Conservation (phyloP, 345 rosid genomes). For the Nephelium lappaceum region DNA sequence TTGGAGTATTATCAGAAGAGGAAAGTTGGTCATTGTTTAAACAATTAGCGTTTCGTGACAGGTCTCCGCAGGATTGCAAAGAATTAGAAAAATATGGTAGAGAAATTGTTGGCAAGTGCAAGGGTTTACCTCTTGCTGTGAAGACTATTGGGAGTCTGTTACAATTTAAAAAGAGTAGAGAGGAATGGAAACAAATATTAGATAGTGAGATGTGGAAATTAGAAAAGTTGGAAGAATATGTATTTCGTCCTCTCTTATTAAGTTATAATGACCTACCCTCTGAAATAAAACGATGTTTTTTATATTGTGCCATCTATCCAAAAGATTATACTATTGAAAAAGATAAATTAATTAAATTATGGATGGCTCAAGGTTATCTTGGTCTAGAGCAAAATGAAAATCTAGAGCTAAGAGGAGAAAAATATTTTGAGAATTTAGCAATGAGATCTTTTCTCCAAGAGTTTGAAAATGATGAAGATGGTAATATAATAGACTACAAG, state of each 20-base stretch:
- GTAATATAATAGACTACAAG: too few species aligned
- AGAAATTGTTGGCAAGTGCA: constrained; percentile 25
- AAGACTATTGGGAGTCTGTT: background rate
- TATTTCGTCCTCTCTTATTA: background rate
- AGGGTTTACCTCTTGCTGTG: constrained; percentile 32
- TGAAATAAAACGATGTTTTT: background rate
- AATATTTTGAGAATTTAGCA: background rate
- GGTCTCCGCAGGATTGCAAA: background rate
- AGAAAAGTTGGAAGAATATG: too few species aligned
- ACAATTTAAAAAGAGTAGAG: background rate
- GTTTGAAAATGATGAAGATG: background rate
- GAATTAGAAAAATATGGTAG: constrained; percentile 8
- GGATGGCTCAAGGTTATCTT: constrained; percentile 11
- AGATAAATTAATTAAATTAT: background rate
- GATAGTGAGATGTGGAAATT: background rate
- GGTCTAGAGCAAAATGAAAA: background rate
- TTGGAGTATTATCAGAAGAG: too few species aligned
- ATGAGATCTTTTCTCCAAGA: background rate
- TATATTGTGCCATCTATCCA: background rate
- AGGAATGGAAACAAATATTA: background rate
- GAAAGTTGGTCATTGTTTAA: constrained; percentile 6
- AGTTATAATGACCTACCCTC: background rate
- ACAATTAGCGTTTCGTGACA: background rate
- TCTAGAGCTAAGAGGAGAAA: background rate
- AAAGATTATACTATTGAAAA: background rate